Conservation (phyloP, 1,284 basidiomycete species). For the Cystobasidium sp. region DNA sequence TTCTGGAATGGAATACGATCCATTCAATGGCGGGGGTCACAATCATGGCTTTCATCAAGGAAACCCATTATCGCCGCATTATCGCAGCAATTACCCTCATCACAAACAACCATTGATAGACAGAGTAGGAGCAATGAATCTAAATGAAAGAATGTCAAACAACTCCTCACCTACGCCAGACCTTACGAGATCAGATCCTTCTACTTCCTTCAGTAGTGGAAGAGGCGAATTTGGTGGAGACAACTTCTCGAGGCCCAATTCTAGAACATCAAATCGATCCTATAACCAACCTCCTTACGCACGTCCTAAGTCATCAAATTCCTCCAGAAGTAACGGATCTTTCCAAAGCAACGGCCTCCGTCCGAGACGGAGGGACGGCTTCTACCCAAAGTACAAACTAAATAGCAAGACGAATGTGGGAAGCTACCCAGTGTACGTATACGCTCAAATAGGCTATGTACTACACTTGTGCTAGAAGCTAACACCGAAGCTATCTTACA, state of each 20-base stretch:
- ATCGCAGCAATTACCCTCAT: not conserved
- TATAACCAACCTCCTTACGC: constrained; percentile 17
- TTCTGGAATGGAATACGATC: constrained; percentile 26
- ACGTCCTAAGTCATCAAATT: constrained; percentile 13
- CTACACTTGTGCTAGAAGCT: not conserved
- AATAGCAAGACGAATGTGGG: constrained; percentile 25
- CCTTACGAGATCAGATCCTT: constrained; percentile 31
- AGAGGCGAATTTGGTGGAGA: constrained; percentile 5
- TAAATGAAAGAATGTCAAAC: not conserved
- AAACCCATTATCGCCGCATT: not conserved
- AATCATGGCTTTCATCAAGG: not conserved
- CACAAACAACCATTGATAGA: constrained; percentile 8
- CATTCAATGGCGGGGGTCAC: not conserved
- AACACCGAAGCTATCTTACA: not conserved
- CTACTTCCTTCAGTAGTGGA: constrained; percentile 2
- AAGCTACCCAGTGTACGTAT: constrained; percentile 29
- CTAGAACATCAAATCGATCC: constrained; percentile 32
- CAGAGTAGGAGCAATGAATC: constrained; percentile 13
- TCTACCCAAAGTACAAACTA: constrained; percentile 30
- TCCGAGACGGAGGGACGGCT: constrained; percentile 21
- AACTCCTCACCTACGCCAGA: constrained; percentile 20
- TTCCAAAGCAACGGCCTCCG: constrained; percentile 1
- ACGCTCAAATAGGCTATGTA: not conserved
- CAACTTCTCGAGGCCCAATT: constrained; percentile 27
- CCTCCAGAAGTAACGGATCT: constrained; percentile 19